Evolutionary conservation across 2,329 filamentous ascomycete genomes (phyloP).

Genomic region (Aspergillus spinulosporus): DNA sequence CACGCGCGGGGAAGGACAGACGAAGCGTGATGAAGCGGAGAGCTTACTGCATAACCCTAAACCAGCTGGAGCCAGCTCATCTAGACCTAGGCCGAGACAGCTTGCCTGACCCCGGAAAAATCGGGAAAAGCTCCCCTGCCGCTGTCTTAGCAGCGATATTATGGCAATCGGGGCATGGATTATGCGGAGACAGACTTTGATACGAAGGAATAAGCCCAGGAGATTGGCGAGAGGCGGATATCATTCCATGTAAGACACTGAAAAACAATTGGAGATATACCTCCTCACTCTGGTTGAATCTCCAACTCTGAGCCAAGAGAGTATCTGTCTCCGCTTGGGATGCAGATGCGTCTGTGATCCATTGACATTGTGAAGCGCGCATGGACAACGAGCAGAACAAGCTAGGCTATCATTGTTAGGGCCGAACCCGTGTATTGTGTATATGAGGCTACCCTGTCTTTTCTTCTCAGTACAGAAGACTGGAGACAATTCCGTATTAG

Average conservation of each 20-base stretch:
- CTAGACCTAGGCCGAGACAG: not conserved
- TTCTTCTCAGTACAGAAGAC: not conserved
- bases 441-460: not conserved
- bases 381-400: not conserved
- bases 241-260: not conserved
- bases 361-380: not conserved
- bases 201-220: not conserved
- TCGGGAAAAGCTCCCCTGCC: not conserved
- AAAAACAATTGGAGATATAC: not conserved
- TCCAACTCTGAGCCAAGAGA: not conserved
- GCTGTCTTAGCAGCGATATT: not conserved
- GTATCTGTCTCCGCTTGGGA: not conserved
- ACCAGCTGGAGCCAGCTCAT: not conserved
- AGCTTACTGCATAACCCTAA: not conserved
- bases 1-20: not conserved
- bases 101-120: not conserved
- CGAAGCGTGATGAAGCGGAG: not conserved
- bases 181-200: not conserved
- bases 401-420: not conserved
- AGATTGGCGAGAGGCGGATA: not conserved
- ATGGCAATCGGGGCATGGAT: not conserved
- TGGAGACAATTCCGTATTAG: not conserved
- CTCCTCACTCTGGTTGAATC: not conserved
- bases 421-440: not conserved
- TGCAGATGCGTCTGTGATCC: not conserved